Evolutionary conservation across 2,329 filamentous ascomycete genomes (phyloP).

Genomic region (Penicillium hesseltinei): DNA sequence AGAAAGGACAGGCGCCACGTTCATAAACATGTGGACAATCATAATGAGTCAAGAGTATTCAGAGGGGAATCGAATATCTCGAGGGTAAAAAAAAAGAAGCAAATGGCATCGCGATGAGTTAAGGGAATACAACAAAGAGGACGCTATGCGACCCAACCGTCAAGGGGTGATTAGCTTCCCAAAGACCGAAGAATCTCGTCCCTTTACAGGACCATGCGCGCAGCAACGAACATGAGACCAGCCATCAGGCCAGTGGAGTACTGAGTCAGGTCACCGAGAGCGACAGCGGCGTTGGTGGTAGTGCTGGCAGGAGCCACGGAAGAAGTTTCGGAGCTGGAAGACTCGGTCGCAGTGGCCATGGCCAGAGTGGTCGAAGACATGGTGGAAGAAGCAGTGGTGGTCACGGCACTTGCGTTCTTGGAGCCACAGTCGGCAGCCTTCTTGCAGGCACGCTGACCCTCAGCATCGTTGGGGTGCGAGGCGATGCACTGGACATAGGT

Average conservation of each 20-base stretch:
- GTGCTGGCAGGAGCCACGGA: conserved; percentile 29
- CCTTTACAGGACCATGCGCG: conserved; percentile 57
- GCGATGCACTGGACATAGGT: conserved; percentile 52
- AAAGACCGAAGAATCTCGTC: conserved; percentile 5
- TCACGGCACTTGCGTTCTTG: conserved; percentile 42
- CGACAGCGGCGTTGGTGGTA: conserved; percentile 46
- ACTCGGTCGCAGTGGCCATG: conserved; percentile 35
- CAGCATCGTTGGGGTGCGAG: conserved; percentile 46
- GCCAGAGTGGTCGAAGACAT: conserved; percentile 28
- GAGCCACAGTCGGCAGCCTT: conserved; percentile 53
- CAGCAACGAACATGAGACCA: conserved; percentile 54
- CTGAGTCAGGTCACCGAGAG: conserved; percentile 46
- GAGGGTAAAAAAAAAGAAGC: not conserved
- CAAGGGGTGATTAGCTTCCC: not conserved
- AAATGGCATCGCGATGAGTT: conserved; percentile 20
- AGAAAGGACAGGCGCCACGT: conserved; percentile 19
- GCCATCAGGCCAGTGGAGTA: conserved; percentile 54
- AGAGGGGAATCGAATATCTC: conserved; percentile 16
- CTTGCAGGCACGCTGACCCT: conserved; percentile 51
- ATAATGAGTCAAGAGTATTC: conserved; percentile 11
- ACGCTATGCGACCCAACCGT: conserved; percentile 9
- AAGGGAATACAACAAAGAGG: conserved; percentile 14
- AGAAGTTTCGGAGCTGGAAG: conserved; percentile 19
- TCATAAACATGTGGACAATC: conserved; percentile 21
- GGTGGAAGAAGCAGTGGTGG: conserved; percentile 25